A percentile compares a stretch with the other conserved stretches of the same genome.
phyloP scores from a whole-genome alignment of 2,329 filamentous ascomycete species.

The Sarocladium oryzae region DNA sequence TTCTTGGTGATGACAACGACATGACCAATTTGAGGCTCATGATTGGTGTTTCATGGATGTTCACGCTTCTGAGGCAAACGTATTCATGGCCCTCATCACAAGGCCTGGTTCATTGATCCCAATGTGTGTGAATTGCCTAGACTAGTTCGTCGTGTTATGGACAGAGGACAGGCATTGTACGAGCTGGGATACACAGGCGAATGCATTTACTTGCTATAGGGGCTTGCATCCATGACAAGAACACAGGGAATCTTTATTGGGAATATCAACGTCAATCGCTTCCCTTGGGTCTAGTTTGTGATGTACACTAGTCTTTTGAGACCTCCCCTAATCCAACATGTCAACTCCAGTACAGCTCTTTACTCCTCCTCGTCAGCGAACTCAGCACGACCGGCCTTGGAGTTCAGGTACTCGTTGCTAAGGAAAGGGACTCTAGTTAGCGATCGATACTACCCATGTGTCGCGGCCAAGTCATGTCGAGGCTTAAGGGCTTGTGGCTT shows the following conservation, averaged over 20 bases:
- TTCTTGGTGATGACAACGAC: background rate
- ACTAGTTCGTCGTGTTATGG: no score
- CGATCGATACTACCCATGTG: no score
- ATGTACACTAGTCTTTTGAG: conserved; percentile 32
- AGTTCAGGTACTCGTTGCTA: conserved; percentile 78
- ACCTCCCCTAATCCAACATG: conserved; percentile 25
- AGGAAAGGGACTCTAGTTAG: conserved; percentile 12
- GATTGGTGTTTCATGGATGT: background rate
- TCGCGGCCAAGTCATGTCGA: no score
- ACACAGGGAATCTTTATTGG: conserved; percentile 8
- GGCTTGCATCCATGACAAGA: no score
- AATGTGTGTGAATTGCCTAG: no score
- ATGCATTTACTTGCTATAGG: no score
- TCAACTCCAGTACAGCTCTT: conserved; percentile 13
- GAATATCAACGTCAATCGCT: conserved; percentile 21
- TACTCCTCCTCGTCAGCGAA: conserved; percentile 39
- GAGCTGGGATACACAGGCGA: no score
- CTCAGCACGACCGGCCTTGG: conserved; percentile 63
- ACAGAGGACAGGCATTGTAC: no score
- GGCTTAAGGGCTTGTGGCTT: no score
- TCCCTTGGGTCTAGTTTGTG: conserved; percentile 31
- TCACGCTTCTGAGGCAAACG: no score
- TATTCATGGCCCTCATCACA: no score
- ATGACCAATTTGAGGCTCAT: background rate
- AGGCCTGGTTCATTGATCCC: no score